phyloP scores from a whole-genome alignment of 345 rosid species.

The Moricandia arvensis region DNA sequence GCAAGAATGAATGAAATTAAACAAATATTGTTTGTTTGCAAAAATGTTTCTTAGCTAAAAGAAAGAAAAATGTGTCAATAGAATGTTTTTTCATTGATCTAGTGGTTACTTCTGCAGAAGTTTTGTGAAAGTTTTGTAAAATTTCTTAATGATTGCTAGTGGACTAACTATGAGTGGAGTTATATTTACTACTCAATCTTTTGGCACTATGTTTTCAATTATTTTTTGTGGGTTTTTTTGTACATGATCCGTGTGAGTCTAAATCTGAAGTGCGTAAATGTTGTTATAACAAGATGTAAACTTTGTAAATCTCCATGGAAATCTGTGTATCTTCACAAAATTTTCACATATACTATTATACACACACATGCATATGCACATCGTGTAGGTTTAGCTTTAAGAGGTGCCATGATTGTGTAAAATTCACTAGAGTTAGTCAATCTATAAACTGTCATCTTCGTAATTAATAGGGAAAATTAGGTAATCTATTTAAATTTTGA shows the following conservation, averaged over 20 bases:
- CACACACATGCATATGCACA: not conserved
- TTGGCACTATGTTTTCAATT: not conserved
- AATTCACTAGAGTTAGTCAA: conserved; percentile 1
- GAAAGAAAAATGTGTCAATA: not conserved
- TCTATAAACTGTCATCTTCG: not conserved
- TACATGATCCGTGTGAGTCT: too few species aligned
- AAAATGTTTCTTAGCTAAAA: not conserved
- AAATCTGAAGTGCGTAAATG: too few species aligned
- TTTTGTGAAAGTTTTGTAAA: not conserved
- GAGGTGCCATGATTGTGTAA: not conserved
- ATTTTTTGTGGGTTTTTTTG: too few species aligned
- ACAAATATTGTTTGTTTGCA: not conserved
- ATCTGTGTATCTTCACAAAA: conserved; percentile 2
- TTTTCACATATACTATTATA: not conserved
- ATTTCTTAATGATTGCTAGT: not conserved
- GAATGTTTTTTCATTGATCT: not conserved
- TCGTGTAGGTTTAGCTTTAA: not conserved
- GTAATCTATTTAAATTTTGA: not conserved
- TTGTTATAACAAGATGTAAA: too few species aligned
- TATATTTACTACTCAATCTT: not conserved
- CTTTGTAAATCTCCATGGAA: too few species aligned
- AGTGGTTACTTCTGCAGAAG: not conserved
- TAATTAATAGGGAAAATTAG: not conserved
- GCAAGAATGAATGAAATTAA: not conserved
- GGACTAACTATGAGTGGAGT: not conserved